Evolutionary conservation across 2,329 filamentous ascomycete species (phyloP).

Genomic region (Xylariomycetidae sp.): DNA sequence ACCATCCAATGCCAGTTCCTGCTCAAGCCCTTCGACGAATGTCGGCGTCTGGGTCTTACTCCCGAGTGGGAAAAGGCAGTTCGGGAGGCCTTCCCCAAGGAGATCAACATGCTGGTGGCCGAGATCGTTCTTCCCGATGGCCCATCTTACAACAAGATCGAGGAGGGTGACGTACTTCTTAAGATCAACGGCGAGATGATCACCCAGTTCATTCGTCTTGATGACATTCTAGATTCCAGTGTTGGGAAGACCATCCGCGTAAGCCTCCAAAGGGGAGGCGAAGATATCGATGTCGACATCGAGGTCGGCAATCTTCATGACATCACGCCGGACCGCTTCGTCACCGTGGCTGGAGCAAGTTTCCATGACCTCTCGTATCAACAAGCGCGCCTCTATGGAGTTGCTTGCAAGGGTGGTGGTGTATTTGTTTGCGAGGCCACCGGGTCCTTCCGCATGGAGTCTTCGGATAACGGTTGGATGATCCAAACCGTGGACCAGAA

Average conservation of each 20-base stretch:
- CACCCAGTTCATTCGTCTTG: slow-evolving; percentile 86
- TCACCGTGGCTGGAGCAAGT: slow-evolving; percentile 86
- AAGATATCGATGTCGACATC: slow-evolving; percentile 80
- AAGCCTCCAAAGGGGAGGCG: slow-evolving; percentile 79
- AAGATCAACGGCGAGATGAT: slow-evolving; percentile 91
- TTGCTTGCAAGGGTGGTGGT: slow-evolving; percentile 67
- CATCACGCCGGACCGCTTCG: slow-evolving; percentile 94
- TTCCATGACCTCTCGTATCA: slow-evolving; percentile 98
- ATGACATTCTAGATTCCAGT: slow-evolving; percentile 84
- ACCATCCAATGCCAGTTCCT: slow-evolving; percentile 99
- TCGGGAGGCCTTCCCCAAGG: slow-evolving; percentile 77
- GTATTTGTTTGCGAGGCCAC: slow-evolving; percentile 94
- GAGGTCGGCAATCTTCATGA: slow-evolving; percentile 83
- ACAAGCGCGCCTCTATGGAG: slow-evolving; percentile 90
- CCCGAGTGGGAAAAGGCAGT: slow-evolving; percentile 82
- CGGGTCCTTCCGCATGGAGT: slow-evolving; percentile 92
- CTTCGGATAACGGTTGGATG: slow-evolving; percentile 85
- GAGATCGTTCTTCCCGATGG: slow-evolving; percentile 92
- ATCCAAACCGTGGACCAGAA: slow-evolving; percentile 90
- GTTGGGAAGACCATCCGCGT: slow-evolving; percentile 75
- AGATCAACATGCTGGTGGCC: slow-evolving; percentile 94
- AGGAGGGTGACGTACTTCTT: slow-evolving; percentile 89
- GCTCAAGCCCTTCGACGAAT: slow-evolving; percentile 96
- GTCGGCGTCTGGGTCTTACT: slow-evolving; percentile 77
- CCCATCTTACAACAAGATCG: slow-evolving; percentile 77